Evolutionary conservation across 2,329 filamentous ascomycete genomes (phyloP), one percentile per base, ranked within the genome.

Genomic region (Lachnellula willkommii): DNA sequence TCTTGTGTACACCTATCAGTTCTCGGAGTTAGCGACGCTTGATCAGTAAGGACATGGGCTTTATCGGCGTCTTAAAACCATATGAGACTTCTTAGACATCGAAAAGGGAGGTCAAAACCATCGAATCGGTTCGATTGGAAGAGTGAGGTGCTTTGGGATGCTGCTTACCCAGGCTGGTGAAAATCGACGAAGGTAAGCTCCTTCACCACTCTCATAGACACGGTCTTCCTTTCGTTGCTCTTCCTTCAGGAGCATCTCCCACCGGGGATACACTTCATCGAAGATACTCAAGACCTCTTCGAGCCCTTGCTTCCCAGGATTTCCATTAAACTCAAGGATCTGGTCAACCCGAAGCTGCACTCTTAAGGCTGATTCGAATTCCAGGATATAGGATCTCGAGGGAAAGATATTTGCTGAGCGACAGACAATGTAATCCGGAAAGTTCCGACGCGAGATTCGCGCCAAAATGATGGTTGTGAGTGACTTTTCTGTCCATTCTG

Each of bases 401-500:
- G 84, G 72, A 66, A 99, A 99, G 3, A 99, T 95, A 55, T 90
- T 95, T 26, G 87, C 83, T 0, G 91, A 95, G 36, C 94, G 84
- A 57, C 88, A 95, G 5, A 97, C 92, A 22, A 97, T 82, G 67
- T 96, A 99, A 3, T 87, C 78, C 0, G 93, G 92, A 62, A 96
- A 99, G 68, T 92, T 94, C 37, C 90, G 81, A 45, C 85, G 82
- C 2, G 92, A 89, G 55, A 95, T 95, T 61, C 93, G 92, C 7
- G 94, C 90, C 5, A 99, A 79, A 46, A 99, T 96, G 53, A 97
- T 93, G 0, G 92, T 93, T 1, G 90, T 97, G 14, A 99, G 76
- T 1, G 93, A 96, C 70, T 96, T 97, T 66, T 97, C 93, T 0
- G 92, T 95, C 94, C 94, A 99, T 69, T 96, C 89, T 0, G 90